Conservation (phyloP, 2,329 filamentous ascomycete genomes). For the Periconia macrospinosa region DNA sequence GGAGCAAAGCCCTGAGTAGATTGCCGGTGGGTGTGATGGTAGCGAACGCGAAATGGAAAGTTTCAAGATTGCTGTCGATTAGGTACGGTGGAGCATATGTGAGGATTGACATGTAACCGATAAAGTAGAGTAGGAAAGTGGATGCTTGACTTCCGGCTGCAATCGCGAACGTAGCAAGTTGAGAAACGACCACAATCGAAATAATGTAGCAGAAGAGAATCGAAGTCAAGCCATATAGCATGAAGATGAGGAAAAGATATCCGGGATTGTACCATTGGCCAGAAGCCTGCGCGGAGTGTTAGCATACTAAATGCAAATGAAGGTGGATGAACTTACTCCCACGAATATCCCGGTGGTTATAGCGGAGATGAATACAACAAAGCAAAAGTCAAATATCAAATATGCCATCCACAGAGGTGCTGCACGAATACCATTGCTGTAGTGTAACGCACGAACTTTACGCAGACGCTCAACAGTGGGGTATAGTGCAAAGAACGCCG, state of each 20-base stretch:
- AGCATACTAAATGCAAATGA: conserved; percentile 3
- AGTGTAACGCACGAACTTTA: conserved; percentile 82
- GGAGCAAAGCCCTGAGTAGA: conserved; percentile 71
- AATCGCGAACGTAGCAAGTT: conserved; percentile 83
- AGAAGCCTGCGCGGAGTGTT: conserved; percentile 46
- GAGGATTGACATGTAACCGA: conserved; percentile 59
- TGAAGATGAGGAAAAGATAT: conserved; percentile 80
- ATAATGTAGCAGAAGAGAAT: conserved; percentile 78
- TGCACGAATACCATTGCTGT: conserved; percentile 85
- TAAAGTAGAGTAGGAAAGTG: conserved; percentile 53
- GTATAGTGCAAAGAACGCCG: conserved; percentile 86
- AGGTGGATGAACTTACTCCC: conserved; percentile 38
- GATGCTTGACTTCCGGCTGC: conserved; percentile 73
- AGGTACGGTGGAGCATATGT: conserved; percentile 72
- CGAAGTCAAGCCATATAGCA: conserved; percentile 78
- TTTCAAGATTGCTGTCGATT: conserved; percentile 67
- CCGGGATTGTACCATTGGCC: conserved; percentile 75
- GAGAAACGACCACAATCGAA: conserved; percentile 76
- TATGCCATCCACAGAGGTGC: conserved; percentile 86
- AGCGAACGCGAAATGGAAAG: conserved; percentile 76
- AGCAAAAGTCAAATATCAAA: conserved; percentile 74
- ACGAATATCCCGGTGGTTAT: conserved; percentile 71
- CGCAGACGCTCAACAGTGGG: conserved; percentile 80
- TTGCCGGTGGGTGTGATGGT: conserved; percentile 76
- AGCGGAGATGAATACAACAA: conserved; percentile 69